Conservation (phyloP, 352 stramenopile genomes). For the Globisporangium recalcitrans region DNA sequence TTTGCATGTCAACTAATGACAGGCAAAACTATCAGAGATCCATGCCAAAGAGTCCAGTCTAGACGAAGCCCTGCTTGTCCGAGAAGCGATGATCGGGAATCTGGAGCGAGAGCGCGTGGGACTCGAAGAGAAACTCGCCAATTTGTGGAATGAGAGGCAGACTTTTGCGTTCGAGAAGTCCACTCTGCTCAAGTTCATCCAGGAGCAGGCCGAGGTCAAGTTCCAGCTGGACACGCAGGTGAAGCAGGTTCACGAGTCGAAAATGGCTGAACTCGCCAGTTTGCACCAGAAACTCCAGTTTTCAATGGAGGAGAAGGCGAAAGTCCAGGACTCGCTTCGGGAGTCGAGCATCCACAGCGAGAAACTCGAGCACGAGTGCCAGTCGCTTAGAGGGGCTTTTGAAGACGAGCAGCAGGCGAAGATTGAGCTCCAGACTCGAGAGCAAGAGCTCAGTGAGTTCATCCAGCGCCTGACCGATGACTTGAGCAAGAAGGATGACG, state of each 20-base stretch:
- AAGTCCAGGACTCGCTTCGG: constrained; percentile 30
- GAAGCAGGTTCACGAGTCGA: constrained; percentile 44
- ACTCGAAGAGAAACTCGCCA: constrained; percentile 41
- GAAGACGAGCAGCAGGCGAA: constrained; percentile 34
- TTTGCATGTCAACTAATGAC: no score
- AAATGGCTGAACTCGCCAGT: constrained; percentile 25
- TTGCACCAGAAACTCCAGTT: constrained; percentile 33
- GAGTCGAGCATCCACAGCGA: constrained; percentile 28
- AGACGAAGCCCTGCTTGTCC: constrained; percentile 48
- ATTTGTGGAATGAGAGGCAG: constrained; percentile 36
- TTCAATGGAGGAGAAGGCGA: constrained; percentile 39
- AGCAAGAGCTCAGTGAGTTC: constrained; percentile 31
- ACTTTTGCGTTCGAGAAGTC: constrained; percentile 65
- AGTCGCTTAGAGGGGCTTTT: constrained; percentile 21
- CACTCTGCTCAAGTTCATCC: constrained; percentile 68
- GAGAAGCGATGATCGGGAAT: constrained; percentile 42
- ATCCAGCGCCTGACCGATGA: constrained; percentile 30
- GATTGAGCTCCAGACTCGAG: constrained; percentile 25
- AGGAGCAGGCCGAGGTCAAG: constrained; percentile 67
- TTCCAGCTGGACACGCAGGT: constrained; percentile 51
- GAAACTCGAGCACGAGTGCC: constrained; percentile 23
- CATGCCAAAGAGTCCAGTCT: constrained; percentile 33
- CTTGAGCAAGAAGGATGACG: constrained; percentile 34
- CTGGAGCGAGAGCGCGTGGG: constrained; percentile 50
- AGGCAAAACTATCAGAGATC: constrained; percentile 22